A percentile compares a stretch with the other conserved stretches of the same genome.
Evolutionary conservation across 2,329 filamentous ascomycete genomes (phyloP).

Genomic region (Nakataea oryzae): DNA sequence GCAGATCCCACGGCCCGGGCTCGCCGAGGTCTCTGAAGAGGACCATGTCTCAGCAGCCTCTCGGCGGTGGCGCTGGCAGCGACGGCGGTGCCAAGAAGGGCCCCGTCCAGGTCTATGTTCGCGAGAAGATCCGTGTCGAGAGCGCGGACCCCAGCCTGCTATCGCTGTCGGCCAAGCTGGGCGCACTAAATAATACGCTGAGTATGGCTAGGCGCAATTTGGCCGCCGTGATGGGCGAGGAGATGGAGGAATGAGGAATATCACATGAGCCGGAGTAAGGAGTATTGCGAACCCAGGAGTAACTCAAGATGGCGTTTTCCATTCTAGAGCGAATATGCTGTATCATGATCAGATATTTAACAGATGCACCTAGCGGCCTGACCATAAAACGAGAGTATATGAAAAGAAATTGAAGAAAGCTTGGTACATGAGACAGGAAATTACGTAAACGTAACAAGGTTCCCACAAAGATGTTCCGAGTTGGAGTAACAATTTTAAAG

Average conservation of each 20-base stretch:
- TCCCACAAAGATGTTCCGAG: neutral
- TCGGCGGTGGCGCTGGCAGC: neutral
- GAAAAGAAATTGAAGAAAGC: neutral
- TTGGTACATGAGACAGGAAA: neutral
- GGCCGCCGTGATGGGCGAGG: constrained; percentile 64
- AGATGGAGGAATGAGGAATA: constrained; percentile 20
- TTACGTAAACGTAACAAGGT: neutral
- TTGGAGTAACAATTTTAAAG: neutral
- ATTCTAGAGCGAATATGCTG: neutral
- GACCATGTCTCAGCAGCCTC: neutral
- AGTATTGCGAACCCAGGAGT: neutral
- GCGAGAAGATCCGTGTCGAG: constrained; percentile 82
- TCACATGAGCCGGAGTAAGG: neutral
- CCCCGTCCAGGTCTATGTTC: constrained; percentile 60
- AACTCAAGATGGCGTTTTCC: neutral
- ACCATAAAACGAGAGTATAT: neutral
- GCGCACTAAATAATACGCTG: constrained; percentile 65
- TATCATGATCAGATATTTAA: neutral
- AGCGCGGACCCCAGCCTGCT: constrained; percentile 82
- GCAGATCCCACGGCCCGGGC: neutral
- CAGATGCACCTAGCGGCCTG: neutral
- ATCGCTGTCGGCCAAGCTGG: constrained; percentile 73
- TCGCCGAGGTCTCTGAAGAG: neutral
- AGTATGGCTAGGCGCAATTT: constrained; percentile 60
- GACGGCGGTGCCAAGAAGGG: neutral